Evolutionary conservation across 805 yeast species (phyloP).

Genomic region (Spathaspora arborariae): DNA sequence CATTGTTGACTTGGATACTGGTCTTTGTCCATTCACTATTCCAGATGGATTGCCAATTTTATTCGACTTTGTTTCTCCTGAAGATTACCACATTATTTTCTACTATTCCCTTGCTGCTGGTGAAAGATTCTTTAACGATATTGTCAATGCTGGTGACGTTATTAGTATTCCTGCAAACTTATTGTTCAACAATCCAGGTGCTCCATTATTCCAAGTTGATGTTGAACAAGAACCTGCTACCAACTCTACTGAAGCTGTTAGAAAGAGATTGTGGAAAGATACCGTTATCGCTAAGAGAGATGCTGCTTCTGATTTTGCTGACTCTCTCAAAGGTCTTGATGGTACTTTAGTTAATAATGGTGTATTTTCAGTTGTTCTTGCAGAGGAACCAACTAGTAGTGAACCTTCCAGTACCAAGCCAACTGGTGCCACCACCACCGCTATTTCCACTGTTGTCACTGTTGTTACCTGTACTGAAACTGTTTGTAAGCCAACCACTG

Average conservation of each 20-base stretch:
- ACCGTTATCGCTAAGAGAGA: conserved; percentile 26
- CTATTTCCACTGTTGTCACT: conserved; percentile 13
- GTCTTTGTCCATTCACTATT: conserved; percentile 34
- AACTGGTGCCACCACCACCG: conserved; percentile 9
- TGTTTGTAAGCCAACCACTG: conserved; percentile 26
- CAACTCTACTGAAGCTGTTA: conserved; percentile 39
- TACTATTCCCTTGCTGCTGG: conserved; percentile 27
- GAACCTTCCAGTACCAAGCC: conserved; percentile 1
- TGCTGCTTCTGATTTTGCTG: conserved; percentile 27
- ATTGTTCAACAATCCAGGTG: conserved; percentile 19
- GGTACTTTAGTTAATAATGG: conserved; percentile 21
- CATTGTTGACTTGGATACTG: conserved; percentile 38
- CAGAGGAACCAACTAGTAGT: conserved; percentile 12
- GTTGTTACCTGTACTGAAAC: conserved; percentile 30
- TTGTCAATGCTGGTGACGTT: conserved; percentile 29
- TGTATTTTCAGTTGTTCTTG: conserved; percentile 13
- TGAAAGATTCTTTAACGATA: conserved; percentile 31
- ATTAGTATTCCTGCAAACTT: conserved; percentile 30
- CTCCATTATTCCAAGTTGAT: conserved; percentile 28
- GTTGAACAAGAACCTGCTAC: conserved; percentile 23
- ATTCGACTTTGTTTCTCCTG: conserved; percentile 24
- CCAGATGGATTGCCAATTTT: conserved; percentile 24
- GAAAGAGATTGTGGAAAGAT: conserved; percentile 32
- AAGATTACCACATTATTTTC: conserved; percentile 31
- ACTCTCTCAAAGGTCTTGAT: conserved; percentile 13